These are phyloP conservation scores for Thraustochytrium striatum DNA, from an alignment of 352 stramenopile species.

Conservation along the genomic window DNA sequence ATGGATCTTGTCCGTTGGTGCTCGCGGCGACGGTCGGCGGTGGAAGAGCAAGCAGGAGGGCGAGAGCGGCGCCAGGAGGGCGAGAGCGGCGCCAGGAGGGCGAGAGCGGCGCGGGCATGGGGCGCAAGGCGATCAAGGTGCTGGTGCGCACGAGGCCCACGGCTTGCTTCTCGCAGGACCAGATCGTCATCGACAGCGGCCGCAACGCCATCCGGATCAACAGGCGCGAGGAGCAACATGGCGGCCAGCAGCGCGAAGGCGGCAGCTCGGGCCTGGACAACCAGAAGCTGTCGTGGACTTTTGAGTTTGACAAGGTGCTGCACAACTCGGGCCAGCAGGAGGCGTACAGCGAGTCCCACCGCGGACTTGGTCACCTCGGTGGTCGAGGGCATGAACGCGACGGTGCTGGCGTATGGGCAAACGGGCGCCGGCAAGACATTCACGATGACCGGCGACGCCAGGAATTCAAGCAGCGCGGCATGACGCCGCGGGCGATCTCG, in stretches of 20 bases:
- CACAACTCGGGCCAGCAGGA: slow-evolving; percentile 48
- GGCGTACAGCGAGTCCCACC: slow-evolving; percentile 10
- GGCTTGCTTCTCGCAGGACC: slow-evolving; percentile 58
- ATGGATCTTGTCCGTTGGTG: no score
- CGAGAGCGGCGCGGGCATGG: slow-evolving; percentile 9
- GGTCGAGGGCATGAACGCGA: slow-evolving; percentile 58
- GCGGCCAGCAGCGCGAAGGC: not conserved
- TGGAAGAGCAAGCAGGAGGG: no score
- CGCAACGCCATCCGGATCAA: slow-evolving; percentile 44
- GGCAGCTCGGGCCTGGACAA: slow-evolving; percentile 5
- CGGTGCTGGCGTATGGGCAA: slow-evolving; percentile 64
- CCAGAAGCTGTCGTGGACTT: slow-evolving; percentile 11
- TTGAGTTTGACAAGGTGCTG: slow-evolving; percentile 50
- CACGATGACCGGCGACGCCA: slow-evolving; percentile 64
- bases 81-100: no score
- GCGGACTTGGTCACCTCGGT: slow-evolving; percentile 3
- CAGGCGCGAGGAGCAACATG: not conserved
- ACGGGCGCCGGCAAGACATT: slow-evolving; percentile 67
- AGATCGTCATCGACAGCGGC: slow-evolving; percentile 58
- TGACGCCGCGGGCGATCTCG: slow-evolving; percentile 60
- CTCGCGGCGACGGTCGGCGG: no score
- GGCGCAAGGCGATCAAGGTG: slow-evolving; percentile 56
- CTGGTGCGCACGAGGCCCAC: slow-evolving; percentile 62
- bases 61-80: no score
- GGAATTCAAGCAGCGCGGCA: slow-evolving; percentile 58